Conservation (phyloP, 257 asterid genomes). For the Ajuga chamaepitys region DNA sequence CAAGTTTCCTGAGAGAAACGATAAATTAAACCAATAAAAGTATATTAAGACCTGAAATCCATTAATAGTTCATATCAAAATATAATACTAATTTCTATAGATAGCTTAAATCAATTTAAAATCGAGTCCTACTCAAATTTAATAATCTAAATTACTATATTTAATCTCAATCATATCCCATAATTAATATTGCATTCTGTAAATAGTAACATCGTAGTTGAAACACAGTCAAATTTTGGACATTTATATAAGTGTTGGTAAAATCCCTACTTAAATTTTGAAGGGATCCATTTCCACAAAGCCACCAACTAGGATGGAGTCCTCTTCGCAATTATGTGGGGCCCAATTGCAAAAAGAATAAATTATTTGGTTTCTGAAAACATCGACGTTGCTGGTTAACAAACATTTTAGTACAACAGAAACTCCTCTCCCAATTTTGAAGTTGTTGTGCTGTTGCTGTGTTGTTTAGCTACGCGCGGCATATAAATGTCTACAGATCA, state of each 20-base stretch:
- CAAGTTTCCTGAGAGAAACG: no score
- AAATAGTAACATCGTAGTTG: no score
- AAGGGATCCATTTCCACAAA: not conserved
- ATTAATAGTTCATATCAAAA: no score
- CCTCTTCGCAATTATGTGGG: slow-evolving; percentile 15
- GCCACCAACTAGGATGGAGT: not conserved
- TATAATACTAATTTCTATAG: no score
- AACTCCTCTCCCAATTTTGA: slow-evolving; percentile 7
- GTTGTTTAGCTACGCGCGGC: not conserved
- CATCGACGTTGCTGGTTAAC: slow-evolving; percentile 16
- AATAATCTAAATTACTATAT: no score
- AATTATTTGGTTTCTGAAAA: not conserved
- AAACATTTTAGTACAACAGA: slow-evolving; percentile 8
- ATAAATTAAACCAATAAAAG: no score
- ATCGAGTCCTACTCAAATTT: no score
- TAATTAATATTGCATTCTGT: no score
- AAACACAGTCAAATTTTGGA: no score
- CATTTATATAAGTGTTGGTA: not conserved
- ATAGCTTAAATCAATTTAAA: no score
- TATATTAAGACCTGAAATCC: no score
- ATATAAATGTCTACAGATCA: slow-evolving; percentile 4
- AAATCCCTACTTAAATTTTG: slow-evolving; percentile 1
- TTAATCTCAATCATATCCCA: no score
- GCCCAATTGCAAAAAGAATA: not conserved
- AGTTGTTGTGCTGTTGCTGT: slow-evolving; percentile 5